Percentiles rank a stretch among this genome's conserved stretches.
These are phyloP conservation scores for Lasiodiplodia hormozganensis DNA, from an alignment of 2,329 filamentous ascomycete genomes.

Conservation along the genomic window DNA sequence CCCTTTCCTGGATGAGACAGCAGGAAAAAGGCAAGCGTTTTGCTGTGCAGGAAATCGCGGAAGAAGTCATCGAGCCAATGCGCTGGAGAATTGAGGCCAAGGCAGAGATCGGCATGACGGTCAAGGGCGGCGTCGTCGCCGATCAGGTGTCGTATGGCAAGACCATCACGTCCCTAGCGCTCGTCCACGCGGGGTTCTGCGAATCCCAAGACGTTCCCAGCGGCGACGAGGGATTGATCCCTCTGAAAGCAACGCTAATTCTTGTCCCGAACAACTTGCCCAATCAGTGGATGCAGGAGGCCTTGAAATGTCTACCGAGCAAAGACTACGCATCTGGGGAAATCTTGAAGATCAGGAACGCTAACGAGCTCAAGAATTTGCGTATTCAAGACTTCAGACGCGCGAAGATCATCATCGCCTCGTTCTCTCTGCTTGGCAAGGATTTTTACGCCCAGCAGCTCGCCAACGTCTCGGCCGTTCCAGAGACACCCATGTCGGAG, in stretches of 20 bases:
- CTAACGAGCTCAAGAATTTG: constrained; percentile 48
- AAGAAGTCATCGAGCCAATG: constrained; percentile 52
- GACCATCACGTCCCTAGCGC: constrained; percentile 64
- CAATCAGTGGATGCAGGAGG: constrained; percentile 65
- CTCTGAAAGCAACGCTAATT: constrained; percentile 65
- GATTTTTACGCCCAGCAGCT: constrained; percentile 58
- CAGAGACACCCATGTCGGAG: constrained; percentile 46
- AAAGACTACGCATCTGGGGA: constrained; percentile 43
- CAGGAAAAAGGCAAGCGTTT: constrained; percentile 59
- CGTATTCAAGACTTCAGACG: constrained; percentile 54
- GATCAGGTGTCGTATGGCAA: constrained; percentile 73
- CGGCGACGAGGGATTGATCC: constrained; percentile 42
- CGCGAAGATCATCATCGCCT: constrained; percentile 63
- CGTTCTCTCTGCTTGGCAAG: constrained; percentile 58
- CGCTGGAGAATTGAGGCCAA: constrained; percentile 65
- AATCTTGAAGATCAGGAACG: constrained; percentile 54
- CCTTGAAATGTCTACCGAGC: constrained; percentile 56
- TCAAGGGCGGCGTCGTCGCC: constrained; percentile 68
- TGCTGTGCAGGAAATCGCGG: constrained; percentile 63
- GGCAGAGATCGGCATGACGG: constrained; percentile 48
- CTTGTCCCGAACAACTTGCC: constrained; percentile 63
- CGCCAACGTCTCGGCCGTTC: constrained; percentile 58
- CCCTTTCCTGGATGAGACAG: constrained; percentile 65
- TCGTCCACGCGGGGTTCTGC: constrained; percentile 58
- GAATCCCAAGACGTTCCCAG: constrained; percentile 28